Percentiles rank a stretch among this genome's conserved stretches.
These are phyloP conservation scores for Colletotrichum musicola DNA, from an alignment of 2,329 filamentous ascomycete genomes.

Conservation along the genomic window DNA sequence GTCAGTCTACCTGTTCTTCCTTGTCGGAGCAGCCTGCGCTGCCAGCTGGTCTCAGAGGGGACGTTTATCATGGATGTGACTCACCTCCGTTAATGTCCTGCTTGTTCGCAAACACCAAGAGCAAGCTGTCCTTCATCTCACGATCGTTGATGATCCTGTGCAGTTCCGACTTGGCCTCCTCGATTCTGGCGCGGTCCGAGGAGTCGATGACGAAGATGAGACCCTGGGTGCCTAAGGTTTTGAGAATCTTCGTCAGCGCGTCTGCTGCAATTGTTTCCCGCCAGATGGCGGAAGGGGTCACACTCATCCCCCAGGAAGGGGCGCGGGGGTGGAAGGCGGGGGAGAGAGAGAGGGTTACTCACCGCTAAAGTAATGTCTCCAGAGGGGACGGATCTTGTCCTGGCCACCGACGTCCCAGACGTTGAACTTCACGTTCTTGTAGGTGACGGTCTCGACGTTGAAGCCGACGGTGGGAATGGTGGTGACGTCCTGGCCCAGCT, in stretches of 20 bases:
- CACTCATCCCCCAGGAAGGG: background rate
- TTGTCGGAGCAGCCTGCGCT: background rate
- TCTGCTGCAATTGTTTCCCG: no score
- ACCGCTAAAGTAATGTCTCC: constrained; percentile 97
- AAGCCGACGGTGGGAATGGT: constrained; percentile 99
- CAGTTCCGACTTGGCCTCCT: constrained; percentile 92
- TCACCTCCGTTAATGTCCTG: constrained; percentile 89
- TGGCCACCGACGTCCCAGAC: constrained; percentile 99
- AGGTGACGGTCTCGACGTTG: constrained; percentile 98
- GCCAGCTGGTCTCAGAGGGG: no score
- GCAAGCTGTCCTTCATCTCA: constrained; percentile 95
- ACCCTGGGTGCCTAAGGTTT: constrained; percentile 83
- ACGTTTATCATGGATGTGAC: background rate
- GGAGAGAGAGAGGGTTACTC: constrained; percentile 45
- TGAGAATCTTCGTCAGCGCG: constrained; percentile 8
- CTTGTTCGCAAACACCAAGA: constrained; percentile 99
- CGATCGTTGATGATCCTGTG: constrained; percentile 98
- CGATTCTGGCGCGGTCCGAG: constrained; percentile 89
- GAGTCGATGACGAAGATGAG: constrained; percentile 99
- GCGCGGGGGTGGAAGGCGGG: background rate
- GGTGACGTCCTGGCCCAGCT: constrained; percentile 97
- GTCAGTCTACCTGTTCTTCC: constrained; percentile 10
- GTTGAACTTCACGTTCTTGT: constrained; percentile 99
- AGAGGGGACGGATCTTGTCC: constrained; percentile 97
- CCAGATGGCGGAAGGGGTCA: background rate